phyloP scores from a whole-genome alignment of 2,329 filamentous ascomycete species.

The Beauveria bassiana region DNA sequence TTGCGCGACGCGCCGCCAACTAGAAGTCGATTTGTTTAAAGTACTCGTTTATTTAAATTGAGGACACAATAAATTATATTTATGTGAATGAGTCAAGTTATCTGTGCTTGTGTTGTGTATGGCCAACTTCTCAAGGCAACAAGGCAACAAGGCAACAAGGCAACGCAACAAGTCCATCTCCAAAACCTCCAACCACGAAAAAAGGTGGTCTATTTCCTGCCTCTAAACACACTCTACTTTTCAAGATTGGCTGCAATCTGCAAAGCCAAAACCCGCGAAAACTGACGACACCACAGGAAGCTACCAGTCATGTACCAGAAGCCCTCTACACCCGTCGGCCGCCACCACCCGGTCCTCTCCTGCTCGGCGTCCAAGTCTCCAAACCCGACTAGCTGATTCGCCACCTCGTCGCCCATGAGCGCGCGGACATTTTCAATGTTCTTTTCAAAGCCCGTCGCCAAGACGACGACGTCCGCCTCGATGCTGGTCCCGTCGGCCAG shows the following conservation, averaged over 20 bases:
- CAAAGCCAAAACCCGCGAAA: slow-evolving; percentile 28
- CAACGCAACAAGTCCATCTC: too few species aligned
- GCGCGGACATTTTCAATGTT: slow-evolving; percentile 28
- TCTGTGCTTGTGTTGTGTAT: too few species aligned
- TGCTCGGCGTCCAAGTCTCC: slow-evolving; percentile 30
- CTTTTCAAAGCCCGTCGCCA: slow-evolving; percentile 35
- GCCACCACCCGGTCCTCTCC: slow-evolving; percentile 22
- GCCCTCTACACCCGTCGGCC: slow-evolving; percentile 27
- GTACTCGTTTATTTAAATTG: too few species aligned
- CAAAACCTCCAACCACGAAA: too few species aligned
- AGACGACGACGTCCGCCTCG: slow-evolving; percentile 33
- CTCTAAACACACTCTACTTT: too few species aligned
- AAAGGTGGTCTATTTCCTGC: too few species aligned
- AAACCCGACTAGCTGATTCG: slow-evolving; percentile 24
- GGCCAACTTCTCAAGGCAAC: too few species aligned
- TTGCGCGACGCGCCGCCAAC: neutral
- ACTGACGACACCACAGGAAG: slow-evolving; percentile 27
- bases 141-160: too few species aligned
- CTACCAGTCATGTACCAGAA: slow-evolving; percentile 34
- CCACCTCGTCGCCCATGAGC: slow-evolving; percentile 30
- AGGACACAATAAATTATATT: too few species aligned
- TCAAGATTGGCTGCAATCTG: slow-evolving; percentile 22
- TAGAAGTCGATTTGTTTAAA: neutral
- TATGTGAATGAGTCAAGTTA: too few species aligned
- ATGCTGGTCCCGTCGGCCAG: slow-evolving; percentile 28